phyloP scores from a whole-genome alignment of 345 rosid species.

The Salix caprea region DNA sequence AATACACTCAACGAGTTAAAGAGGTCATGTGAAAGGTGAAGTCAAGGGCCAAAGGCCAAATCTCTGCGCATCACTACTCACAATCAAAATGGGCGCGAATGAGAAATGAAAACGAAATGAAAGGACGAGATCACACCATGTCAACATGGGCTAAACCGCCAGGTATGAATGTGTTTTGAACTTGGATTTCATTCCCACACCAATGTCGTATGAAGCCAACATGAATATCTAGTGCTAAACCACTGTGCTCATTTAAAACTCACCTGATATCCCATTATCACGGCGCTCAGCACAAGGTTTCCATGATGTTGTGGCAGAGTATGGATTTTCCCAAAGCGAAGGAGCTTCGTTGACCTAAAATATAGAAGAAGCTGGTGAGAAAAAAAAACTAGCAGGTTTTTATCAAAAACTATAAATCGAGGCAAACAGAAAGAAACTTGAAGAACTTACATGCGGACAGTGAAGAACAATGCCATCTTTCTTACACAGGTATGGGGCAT shows the following conservation, averaged over 20 bases:
- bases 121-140: neutral
- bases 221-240: neutral
- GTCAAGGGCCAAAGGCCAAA: too few species aligned
- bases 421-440: neutral
- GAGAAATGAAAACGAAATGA: too few species aligned
- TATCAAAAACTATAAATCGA: neutral
- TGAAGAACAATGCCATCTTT: conserved; percentile 94
- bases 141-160: neutral
- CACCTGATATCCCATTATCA: conserved; percentile 74
- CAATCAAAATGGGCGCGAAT: neutral
- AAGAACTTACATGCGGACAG: conserved; percentile 77
- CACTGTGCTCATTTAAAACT: neutral
- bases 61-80: neutral
- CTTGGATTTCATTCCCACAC: neutral
- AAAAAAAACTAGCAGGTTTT: neutral
- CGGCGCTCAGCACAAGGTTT: conserved; percentile 98
- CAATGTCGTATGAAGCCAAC: neutral
- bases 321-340: conserved; percentile 97
- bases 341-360: conserved; percentile 81
- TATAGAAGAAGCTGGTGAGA: neutral
- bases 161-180: neutral
- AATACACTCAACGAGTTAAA: too few species aligned
- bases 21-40: too few species aligned
- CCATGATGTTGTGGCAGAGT: conserved; percentile 96
- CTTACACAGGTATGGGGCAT: conserved; percentile 82